These are phyloP conservation scores for Mucor sp. DNA, from an alignment of 371 early-diverging fungal genomes.

Conservation along the genomic window DNA sequence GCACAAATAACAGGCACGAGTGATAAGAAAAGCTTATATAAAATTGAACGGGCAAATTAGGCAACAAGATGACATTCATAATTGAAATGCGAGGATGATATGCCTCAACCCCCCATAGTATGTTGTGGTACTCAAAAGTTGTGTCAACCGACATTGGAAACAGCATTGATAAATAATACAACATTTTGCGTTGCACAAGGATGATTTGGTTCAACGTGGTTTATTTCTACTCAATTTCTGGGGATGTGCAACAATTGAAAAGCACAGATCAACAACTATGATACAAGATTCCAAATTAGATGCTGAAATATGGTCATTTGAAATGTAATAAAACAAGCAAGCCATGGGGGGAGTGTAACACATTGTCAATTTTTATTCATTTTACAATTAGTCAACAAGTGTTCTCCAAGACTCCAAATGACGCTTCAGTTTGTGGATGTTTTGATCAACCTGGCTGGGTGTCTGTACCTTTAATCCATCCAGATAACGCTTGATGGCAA, in stretches of 20 bases:
- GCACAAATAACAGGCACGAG: not conserved
- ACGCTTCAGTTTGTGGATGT: slow-evolving; percentile 33
- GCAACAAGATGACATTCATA: not conserved
- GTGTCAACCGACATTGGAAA: not conserved
- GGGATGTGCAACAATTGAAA: not conserved
- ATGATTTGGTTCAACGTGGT: not conserved
- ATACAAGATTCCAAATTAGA: not conserved
- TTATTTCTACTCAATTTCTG: not conserved
- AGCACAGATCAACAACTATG: slow-evolving; percentile 11
- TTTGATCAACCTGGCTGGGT: slow-evolving; percentile 35
- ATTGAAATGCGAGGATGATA: not conserved
- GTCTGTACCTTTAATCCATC: slow-evolving; percentile 33
- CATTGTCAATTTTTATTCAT: not conserved
- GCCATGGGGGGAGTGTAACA: slow-evolving; percentile 9
- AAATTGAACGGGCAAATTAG: not conserved
- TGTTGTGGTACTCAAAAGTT: not conserved
- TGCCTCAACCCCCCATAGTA: not conserved
- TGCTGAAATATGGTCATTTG: slow-evolving; percentile 3
- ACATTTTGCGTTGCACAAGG: not conserved
- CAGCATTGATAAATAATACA: not conserved
- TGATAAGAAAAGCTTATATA: not conserved
- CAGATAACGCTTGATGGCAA: slow-evolving; percentile 33
- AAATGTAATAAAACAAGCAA: slow-evolving; percentile 5
- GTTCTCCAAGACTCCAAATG: slow-evolving; percentile 40
- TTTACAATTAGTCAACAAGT: slow-evolving; percentile 10